Conservation (phyloP, 2,329 filamentous ascomycete genomes). For the Rosellinia necatrix region DNA sequence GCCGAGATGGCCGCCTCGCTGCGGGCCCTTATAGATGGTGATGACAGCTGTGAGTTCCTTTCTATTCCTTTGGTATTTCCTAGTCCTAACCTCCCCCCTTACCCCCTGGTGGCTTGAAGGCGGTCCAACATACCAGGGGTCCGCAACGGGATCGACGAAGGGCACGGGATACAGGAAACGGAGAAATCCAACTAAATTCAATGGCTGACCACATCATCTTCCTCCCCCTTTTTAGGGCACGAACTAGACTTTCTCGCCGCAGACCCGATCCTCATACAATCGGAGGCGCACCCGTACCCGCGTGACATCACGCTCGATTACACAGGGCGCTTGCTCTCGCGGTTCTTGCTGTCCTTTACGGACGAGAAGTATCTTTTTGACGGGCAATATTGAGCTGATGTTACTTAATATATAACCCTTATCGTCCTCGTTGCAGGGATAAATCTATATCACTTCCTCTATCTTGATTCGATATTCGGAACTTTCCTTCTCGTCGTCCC, state of each 20-base stretch:
- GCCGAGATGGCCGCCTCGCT: slow-evolving; percentile 52
- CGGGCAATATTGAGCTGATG: slow-evolving; percentile 34
- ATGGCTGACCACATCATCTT: not conserved
- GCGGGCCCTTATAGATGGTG: slow-evolving; percentile 48
- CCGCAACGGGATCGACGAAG: no score
- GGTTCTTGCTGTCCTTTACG: slow-evolving; percentile 60
- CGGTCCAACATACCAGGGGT: not conserved
- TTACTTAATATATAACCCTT: not conserved
- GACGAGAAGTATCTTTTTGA: slow-evolving; percentile 56
- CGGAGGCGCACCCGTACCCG: slow-evolving; percentile 52
- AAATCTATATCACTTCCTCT: not conserved
- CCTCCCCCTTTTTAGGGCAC: slow-evolving; percentile 39
- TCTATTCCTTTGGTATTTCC: not conserved
- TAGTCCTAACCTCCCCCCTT: not conserved
- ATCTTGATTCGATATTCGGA: no score
- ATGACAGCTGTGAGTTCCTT: slow-evolving; percentile 49
- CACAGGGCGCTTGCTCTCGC: slow-evolving; percentile 56
- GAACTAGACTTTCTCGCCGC: slow-evolving; percentile 52
- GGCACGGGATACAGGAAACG: not conserved
- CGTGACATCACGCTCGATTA: slow-evolving; percentile 56
- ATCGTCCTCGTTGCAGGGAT: not conserved
- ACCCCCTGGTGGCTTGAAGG: not conserved
- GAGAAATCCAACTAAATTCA: not conserved
- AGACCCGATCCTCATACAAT: slow-evolving; percentile 52
- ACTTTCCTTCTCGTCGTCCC: no score